These are phyloP conservation scores for Fusarium decemcellulare DNA, from an alignment of 2,329 filamentous ascomycete species.

Conservation along the genomic window DNA sequence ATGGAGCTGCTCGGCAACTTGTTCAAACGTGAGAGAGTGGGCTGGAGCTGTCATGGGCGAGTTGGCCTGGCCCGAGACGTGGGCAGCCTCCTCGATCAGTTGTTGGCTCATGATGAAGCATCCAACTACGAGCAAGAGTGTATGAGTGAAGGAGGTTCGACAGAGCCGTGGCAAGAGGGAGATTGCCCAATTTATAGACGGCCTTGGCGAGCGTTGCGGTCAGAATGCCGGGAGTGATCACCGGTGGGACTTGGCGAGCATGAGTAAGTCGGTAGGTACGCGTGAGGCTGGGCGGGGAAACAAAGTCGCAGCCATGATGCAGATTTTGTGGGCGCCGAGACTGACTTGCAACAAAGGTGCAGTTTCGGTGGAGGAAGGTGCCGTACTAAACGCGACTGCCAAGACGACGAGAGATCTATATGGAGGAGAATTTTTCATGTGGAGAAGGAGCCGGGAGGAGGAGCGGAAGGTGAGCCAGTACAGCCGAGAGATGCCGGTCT, in stretches of 20 bases:
- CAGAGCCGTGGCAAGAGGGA: neutral
- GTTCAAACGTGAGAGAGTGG: slow-evolving; percentile 34
- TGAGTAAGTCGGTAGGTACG: neutral
- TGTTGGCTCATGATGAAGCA: slow-evolving; percentile 29
- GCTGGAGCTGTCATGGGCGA: slow-evolving; percentile 42
- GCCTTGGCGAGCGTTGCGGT: neutral
- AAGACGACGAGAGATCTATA: slow-evolving; percentile 8
- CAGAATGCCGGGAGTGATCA: neutral
- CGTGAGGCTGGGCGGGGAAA: neutral
- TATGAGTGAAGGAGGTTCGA: neutral
- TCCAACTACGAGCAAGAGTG: neutral
- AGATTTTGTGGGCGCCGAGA: slow-evolving; percentile 29
- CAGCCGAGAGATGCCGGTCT: neutral
- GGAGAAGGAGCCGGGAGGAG: slow-evolving; percentile 10
- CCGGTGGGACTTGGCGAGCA: neutral
- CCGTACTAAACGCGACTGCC: neutral
- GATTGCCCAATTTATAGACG: slow-evolving; percentile 5
- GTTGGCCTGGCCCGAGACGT: slow-evolving; percentile 44
- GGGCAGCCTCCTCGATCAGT: slow-evolving; percentile 21
- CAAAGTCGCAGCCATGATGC: slow-evolving; percentile 4
- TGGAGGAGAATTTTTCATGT: slow-evolving; percentile 29
- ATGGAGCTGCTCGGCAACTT: slow-evolving; percentile 35
- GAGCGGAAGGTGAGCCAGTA: neutral
- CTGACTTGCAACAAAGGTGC: slow-evolving; percentile 3
- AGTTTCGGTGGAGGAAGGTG: neutral